Conservation (phyloP, 1,284 basidiomycete genomes). For the Trichosporon faecale region DNA sequence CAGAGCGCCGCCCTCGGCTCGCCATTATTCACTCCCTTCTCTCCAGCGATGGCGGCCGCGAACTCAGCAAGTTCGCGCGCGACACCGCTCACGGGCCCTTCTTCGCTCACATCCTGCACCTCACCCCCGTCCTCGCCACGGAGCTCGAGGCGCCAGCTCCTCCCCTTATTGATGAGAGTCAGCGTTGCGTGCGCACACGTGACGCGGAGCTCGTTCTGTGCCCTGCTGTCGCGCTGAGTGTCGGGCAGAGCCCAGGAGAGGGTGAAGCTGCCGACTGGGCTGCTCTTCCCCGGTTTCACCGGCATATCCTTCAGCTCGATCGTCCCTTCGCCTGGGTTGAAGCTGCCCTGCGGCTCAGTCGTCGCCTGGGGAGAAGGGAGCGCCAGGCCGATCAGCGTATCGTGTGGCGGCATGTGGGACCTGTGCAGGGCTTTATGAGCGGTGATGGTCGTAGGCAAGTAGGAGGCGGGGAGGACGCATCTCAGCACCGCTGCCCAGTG, state of each 20-base stretch:
- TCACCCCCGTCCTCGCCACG: slow-evolving; percentile 51
- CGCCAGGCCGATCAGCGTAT: slow-evolving; percentile 61
- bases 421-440: slow-evolving; percentile 66
- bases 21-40: slow-evolving; percentile 40
- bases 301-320: slow-evolving; percentile 27
- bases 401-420: slow-evolving; percentile 67
- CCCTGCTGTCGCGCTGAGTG: slow-evolving; percentile 22
- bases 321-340: slow-evolving; percentile 15
- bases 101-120: slow-evolving; percentile 54
- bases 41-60: slow-evolving; percentile 58
- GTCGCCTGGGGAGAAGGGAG: slow-evolving; percentile 59
- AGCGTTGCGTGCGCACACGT: slow-evolving; percentile 50
- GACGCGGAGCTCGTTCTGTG: slow-evolving; percentile 34
- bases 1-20: slow-evolving; percentile 57
- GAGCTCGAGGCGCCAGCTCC: slow-evolving; percentile 60
- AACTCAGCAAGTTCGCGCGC: slow-evolving; percentile 62
- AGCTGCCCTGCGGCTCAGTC: slow-evolving; percentile 58
- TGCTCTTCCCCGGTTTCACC: slow-evolving; percentile 33
- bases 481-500: slow-evolving; percentile 45
- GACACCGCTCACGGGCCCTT: slow-evolving; percentile 59
- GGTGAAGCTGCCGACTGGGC: slow-evolving; percentile 39
- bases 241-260: slow-evolving; percentile 43
- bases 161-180: slow-evolving; percentile 50
- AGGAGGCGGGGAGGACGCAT: slow-evolving; percentile 31
- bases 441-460: slow-evolving; percentile 58